Percentiles rank a stretch among this genome's conserved stretches.
These are phyloP conservation scores for Trametes cingulata DNA, from an alignment of 768 basidiomycete species.

Conservation along the genomic window DNA sequence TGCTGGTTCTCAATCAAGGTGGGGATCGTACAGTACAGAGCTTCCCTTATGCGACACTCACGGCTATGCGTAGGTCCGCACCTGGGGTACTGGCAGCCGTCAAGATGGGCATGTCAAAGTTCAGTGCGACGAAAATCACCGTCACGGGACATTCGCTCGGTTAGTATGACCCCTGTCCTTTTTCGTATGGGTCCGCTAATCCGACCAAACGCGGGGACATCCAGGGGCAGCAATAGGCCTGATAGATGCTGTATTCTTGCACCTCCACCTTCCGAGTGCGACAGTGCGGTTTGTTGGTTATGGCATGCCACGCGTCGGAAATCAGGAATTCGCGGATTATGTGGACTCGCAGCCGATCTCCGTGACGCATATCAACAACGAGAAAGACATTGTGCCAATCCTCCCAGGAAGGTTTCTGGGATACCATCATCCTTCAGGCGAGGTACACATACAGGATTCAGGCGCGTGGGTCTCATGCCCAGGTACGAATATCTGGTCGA, in stretches of 20 bases:
- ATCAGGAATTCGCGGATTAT: constrained; percentile 59
- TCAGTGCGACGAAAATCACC: constrained; percentile 41
- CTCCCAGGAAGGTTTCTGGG: constrained; percentile 38
- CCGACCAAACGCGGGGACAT: neutral
- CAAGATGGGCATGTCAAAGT: constrained; percentile 37
- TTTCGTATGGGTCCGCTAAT: too few species aligned
- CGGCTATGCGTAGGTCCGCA: constrained; percentile 36
- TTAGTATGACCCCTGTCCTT: neutral
- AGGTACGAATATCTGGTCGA: constrained; percentile 14
- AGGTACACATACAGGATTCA: constrained; percentile 42
- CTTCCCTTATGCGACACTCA: too few species aligned
- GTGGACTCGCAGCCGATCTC: constrained; percentile 44
- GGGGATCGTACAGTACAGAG: constrained; percentile 7
- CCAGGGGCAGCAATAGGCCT: constrained; percentile 54
- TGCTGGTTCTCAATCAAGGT: constrained; percentile 44
- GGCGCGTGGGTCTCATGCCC: constrained; percentile 56
- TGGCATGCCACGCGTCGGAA: constrained; percentile 46
- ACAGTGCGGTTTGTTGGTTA: constrained; percentile 31
- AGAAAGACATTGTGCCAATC: constrained; percentile 42
- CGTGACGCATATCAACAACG: constrained; percentile 59
- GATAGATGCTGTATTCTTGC: constrained; percentile 51
- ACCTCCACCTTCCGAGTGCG: constrained; percentile 47
- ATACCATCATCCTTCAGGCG: constrained; percentile 46
- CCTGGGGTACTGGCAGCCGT: constrained; percentile 47
- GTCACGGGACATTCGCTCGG: constrained; percentile 46